Evolutionary conservation across 768 basidiomycete species (phyloP).

Genomic region (Suillus subluteus): DNA sequence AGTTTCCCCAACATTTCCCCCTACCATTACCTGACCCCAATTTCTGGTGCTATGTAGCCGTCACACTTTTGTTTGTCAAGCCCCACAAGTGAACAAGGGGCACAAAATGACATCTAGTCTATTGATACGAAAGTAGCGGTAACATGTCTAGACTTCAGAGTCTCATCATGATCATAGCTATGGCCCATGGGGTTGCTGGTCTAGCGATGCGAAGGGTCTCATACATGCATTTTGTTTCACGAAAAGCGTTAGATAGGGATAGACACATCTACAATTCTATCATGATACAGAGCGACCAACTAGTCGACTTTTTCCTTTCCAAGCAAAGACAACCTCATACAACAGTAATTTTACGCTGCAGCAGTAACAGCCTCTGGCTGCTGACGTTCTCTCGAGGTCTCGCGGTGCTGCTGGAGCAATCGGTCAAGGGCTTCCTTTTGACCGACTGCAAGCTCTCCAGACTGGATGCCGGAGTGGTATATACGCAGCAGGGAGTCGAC

Average conservation of each 20-base stretch:
- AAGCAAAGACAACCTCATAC: background rate
- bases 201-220: background rate
- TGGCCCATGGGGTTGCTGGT: background rate
- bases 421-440: conserved; percentile 90
- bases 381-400: conserved; percentile 20
- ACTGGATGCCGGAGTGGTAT: conserved; percentile 92
- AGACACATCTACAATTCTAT: conserved; percentile 3
- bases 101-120: no score
- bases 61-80: no score
- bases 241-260: background rate
- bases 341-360: conserved; percentile 2
- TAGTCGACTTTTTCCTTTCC: background rate
- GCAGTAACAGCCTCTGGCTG: conserved; percentile 16
- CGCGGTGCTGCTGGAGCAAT: conserved; percentile 79
- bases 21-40: no score
- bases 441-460: conserved; percentile 91
- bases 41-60: no score
- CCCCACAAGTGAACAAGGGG: no score
- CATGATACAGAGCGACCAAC: background rate
- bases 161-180: background rate
- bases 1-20: no score
- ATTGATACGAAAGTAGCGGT: no score
- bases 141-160: background rate
- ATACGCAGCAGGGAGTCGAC: conserved; percentile 96
- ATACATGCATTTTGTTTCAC: background rate